Evolutionary conservation across 768 basidiomycete species (phyloP).

Genomic region (Megacollybia marginata): DNA sequence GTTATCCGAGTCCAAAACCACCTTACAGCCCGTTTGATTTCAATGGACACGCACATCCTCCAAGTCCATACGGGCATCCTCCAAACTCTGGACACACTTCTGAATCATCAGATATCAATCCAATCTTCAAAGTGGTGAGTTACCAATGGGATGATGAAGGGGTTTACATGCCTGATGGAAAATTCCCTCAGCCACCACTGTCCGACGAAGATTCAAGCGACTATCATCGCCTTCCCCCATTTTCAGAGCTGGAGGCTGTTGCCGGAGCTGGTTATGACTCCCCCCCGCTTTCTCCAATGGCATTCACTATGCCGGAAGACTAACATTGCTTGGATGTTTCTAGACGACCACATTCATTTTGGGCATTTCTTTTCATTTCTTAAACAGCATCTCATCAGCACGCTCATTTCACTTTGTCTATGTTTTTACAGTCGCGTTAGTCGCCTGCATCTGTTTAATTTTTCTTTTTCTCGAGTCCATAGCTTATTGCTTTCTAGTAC

Average conservation of each 20-base stretch:
- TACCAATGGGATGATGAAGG: constrained; percentile 32
- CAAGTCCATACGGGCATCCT: constrained; percentile 51
- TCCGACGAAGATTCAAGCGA: constrained; percentile 33
- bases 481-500: not conserved
- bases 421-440: constrained; percentile 5
- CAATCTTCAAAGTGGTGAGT: constrained; percentile 89
- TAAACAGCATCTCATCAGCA: constrained; percentile 14
- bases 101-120: constrained; percentile 63
- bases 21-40: constrained; percentile 45
- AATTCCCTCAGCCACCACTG: constrained; percentile 43
- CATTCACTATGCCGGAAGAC: constrained; percentile 48
- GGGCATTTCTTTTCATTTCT: constrained; percentile 12
- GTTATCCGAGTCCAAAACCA: constrained; percentile 30
- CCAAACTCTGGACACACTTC: constrained; percentile 55
- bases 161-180: constrained; percentile 24
- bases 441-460: constrained; percentile 16
- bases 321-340: constrained; percentile 4
- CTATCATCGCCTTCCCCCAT: constrained; percentile 60
- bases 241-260: constrained; percentile 76
- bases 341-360: constrained; percentile 19
- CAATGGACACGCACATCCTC: constrained; percentile 36
- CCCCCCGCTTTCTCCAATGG: constrained; percentile 70
- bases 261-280: constrained; percentile 66
- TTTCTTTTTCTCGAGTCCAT: constrained; percentile 11
- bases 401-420: constrained; percentile 18